Evolutionary conservation across 1,139 yeast genomes (phyloP).

Genomic region (Zygosaccharomyces pseudobailii): DNA sequence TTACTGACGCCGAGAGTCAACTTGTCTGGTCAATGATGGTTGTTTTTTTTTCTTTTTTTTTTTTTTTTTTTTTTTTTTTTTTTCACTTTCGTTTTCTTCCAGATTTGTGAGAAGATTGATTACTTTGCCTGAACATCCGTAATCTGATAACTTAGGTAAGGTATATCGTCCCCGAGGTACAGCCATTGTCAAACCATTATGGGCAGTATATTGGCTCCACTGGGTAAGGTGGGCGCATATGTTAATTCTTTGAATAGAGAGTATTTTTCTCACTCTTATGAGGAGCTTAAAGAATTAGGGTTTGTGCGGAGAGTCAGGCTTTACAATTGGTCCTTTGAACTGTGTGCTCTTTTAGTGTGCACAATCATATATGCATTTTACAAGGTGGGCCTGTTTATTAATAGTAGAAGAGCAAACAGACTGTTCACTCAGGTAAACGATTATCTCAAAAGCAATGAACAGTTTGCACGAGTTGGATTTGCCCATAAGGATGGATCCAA

Average conservation of each 20-base stretch:
- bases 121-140: background rate
- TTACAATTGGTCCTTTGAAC: constrained; percentile 75
- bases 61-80: background rate
- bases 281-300: constrained; percentile 49
- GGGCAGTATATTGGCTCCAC: constrained; percentile 19
- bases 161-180: too few relatives aligned
- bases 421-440: constrained; percentile 47
- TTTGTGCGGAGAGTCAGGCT: constrained; percentile 43
- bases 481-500: constrained; percentile 34
- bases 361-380: constrained; percentile 41
- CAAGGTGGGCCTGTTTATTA: constrained; percentile 55
- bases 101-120: background rate
- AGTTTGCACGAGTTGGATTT: constrained; percentile 81
- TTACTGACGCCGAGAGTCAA: too few relatives aligned
- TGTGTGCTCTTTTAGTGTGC: constrained; percentile 50
- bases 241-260: constrained; percentile 26
- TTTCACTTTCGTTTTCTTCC: background rate
- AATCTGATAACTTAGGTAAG: background rate
- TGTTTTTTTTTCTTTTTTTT: too few relatives aligned
- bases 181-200: constrained; percentile 4
- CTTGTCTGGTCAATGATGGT: background rate
- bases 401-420: constrained; percentile 49
- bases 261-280: constrained; percentile 43
- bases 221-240: constrained; percentile 14
- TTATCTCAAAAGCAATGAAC: constrained; percentile 45